These are phyloP conservation scores for Melaleuca quinquenervia DNA, from an alignment of 345 rosid species.

Conservation along the genomic window DNA sequence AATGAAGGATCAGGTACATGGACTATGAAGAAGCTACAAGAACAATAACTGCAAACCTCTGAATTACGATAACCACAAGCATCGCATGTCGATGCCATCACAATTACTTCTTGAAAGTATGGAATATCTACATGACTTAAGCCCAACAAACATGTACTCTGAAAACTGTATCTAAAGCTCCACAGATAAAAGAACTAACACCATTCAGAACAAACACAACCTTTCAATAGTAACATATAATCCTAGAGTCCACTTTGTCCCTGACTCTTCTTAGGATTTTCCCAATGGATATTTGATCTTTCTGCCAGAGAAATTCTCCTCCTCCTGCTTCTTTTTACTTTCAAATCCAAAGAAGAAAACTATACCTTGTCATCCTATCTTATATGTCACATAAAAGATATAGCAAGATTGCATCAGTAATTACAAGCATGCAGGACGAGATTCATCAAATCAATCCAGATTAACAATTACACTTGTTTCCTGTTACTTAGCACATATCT, in stretches of 20 bases:
- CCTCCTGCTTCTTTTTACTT: neutral
- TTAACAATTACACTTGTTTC: neutral
- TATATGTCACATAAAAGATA: neutral
- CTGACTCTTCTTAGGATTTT: neutral
- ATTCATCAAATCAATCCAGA: neutral
- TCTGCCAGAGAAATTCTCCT: neutral
- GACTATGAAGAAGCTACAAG: neutral
- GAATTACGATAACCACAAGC: conserved; percentile 90
- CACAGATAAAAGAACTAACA: neutral
- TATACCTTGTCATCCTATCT: neutral
- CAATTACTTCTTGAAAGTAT: conserved; percentile 94
- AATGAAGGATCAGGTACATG: neutral
- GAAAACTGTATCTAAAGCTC: neutral
- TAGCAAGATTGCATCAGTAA: neutral
- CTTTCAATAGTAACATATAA: neutral
- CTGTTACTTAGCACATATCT: neutral
- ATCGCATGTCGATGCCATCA: conserved; percentile 92
- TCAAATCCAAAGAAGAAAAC: neutral
- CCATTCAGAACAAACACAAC: neutral
- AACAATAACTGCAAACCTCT: conserved; percentile 46
- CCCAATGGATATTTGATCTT: neutral
- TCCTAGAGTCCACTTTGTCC: neutral
- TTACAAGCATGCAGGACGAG: neutral
- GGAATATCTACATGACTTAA: conserved; percentile 70
- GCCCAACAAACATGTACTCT: conserved; percentile 9